Evolutionary conservation across 306 rosid genomes (phyloP), one percentile per base, ranked within the genome.

Genomic region (Purshia tridentata): DNA sequence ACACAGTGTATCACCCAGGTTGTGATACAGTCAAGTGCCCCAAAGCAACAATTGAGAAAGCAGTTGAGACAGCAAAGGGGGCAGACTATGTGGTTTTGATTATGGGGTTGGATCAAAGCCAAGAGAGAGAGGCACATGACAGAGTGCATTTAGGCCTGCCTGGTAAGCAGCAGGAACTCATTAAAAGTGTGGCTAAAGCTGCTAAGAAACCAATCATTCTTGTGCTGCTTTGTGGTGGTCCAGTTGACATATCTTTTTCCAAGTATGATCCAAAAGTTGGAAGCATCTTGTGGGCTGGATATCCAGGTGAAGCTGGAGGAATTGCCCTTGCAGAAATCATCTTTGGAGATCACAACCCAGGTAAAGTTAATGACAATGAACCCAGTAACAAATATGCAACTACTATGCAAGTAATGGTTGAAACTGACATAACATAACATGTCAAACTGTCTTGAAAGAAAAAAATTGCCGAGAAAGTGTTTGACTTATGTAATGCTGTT

Each of bases 261-360:
- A 94, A 91, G 83, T 9, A 76, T 80, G 57, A 89, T 57, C 8
- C 67, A 66, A 87, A 82, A 72, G 64, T 94, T 39, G 96, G 99
- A 71, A 81, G 99, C 75, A 94, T 94, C 76, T 58, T 94, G 55
- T 94, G 97, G 99, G 99, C 96, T 63, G 99, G 99, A 78, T 94
- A 94, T 86, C 97, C 97, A 0, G 97, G 99, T 8, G 85, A 91
- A 82, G 83, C 84, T 49, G 99, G 99, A 60, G 96, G 94, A 62
- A 68, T 72, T 66, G 99, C 99, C 3, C 77, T 94, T 74, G 91
- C 97, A 7, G 81, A 90, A 61, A 81, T 94, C 62, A 85, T 94
- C 76, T 94, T 94, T 80, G 99, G 99, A 16, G 89, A 94, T 35
- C 97, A 91, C 65, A 94, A 94, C 51, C 97, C 97, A 82, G 97